A percentile compares a stretch with the other conserved stretches of the same genome.
Conservation (phyloP, 352 stramenopile species). For the Phytophthora citrophthora region DNA sequence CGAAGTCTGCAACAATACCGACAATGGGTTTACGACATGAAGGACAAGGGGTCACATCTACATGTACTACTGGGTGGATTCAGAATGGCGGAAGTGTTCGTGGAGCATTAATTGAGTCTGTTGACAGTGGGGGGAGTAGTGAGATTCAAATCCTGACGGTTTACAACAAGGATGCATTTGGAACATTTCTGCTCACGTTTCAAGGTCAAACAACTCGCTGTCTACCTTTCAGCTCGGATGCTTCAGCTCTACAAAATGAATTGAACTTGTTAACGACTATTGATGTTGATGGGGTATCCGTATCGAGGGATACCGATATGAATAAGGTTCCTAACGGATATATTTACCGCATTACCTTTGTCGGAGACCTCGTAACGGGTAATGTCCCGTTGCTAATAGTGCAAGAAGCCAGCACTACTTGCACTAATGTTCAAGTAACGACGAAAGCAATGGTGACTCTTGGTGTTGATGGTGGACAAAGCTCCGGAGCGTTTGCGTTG, state of each 20-base stretch:
- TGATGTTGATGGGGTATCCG: conserved; percentile 42
- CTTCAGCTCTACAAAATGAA: conserved; percentile 28
- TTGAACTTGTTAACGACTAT: conserved; percentile 49
- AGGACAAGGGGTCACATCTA: conserved; percentile 3
- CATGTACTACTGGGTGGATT: conserved; percentile 33
- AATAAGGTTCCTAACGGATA: conserved; percentile 55
- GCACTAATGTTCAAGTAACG: conserved; percentile 8
- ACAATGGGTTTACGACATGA: conserved; percentile 47
- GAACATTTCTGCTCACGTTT: conserved; percentile 63
- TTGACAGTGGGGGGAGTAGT: conserved; percentile 61
- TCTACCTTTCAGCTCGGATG: conserved; percentile 41
- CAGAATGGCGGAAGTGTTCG: conserved; percentile 47
- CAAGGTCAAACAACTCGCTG: conserved; percentile 43
- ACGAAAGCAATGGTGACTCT: conserved; percentile 25
- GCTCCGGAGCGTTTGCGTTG: conserved; percentile 47
- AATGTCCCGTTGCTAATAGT: conserved; percentile 46
- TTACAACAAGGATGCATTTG: conserved; percentile 14
- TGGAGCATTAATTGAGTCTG: conserved; percentile 44
- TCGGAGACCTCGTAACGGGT: conserved; percentile 60
- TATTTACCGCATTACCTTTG: conserved; percentile 72
- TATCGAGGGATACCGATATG: conserved; percentile 53
- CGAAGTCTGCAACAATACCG: conserved; percentile 1
- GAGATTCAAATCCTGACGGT: conserved; percentile 67
- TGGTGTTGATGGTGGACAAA: conserved; percentile 31
- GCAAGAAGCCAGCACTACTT: conserved; percentile 6